Evolutionary conservation across 2,329 filamentous ascomycete species (phyloP).

Genomic region (Aureobasidium uvarum): DNA sequence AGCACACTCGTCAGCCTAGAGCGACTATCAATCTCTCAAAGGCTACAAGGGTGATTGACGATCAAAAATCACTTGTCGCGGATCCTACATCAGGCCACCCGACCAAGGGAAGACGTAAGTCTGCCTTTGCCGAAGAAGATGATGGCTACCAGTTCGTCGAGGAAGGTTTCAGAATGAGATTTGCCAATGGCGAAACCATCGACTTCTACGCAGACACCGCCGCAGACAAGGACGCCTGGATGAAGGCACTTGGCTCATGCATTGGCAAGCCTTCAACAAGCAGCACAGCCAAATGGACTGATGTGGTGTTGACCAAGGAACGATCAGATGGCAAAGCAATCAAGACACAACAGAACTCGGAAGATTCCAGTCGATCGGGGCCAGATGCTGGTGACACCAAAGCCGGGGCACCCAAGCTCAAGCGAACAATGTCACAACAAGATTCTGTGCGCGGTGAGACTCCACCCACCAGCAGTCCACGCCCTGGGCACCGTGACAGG

Average conservation of each 20-base stretch:
- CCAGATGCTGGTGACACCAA: constrained; percentile 32
- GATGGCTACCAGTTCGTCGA: constrained; percentile 99
- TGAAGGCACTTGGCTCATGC: constrained; percentile 76
- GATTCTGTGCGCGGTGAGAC: constrained; percentile 33
- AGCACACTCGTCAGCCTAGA: constrained; percentile 89
- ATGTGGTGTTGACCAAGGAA: constrained; percentile 51
- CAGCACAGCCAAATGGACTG: constrained; percentile 57
- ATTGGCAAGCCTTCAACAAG: constrained; percentile 57
- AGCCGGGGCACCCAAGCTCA: constrained; percentile 27
- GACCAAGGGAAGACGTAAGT: constrained; percentile 68
- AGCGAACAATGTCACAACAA: constrained; percentile 28
- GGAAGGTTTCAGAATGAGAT: constrained; percentile 97
- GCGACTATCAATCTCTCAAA: constrained; percentile 96
- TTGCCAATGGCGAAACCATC: constrained; percentile 97
- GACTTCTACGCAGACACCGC: constrained; percentile 95
- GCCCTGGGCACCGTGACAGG: constrained; percentile 35
- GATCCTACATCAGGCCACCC: constrained; percentile 72
- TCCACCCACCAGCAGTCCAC: constrained; percentile 35
- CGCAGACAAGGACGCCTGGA: constrained; percentile 89
- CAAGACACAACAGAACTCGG: constrained; percentile 6
- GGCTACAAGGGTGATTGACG: constrained; percentile 89
- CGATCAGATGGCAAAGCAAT: constrained; percentile 27
- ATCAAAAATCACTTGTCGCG: constrained; percentile 77
- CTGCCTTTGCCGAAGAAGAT: constrained; percentile 95
- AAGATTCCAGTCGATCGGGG: constrained; percentile 30